phyloP scores from a whole-genome alignment of 1,284 basidiomycete species.

The Cutaneotrichosporon sp. region DNA sequence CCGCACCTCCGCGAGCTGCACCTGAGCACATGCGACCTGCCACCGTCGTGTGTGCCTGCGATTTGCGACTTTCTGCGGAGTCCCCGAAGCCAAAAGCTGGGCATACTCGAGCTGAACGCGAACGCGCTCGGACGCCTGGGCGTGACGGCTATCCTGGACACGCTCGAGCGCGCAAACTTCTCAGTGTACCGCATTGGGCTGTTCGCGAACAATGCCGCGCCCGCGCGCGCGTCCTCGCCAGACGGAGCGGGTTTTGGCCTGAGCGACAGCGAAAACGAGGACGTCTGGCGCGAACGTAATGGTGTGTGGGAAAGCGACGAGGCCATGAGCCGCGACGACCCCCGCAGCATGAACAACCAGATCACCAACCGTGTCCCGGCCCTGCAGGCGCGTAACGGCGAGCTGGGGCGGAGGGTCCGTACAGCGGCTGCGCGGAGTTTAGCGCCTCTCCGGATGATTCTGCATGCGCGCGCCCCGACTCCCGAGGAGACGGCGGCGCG shows the following conservation, averaged over 20 bases:
- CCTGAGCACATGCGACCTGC: slow-evolving; percentile 35
- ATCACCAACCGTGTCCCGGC: slow-evolving; percentile 27
- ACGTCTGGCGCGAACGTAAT: slow-evolving; percentile 1
- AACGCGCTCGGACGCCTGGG: slow-evolving; percentile 32
- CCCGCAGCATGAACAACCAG: slow-evolving; percentile 15
- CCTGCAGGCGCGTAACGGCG: slow-evolving; percentile 34
- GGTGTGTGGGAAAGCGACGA: slow-evolving; percentile 11
- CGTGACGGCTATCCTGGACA: slow-evolving; percentile 32
- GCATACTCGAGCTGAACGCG: slow-evolving; percentile 36
- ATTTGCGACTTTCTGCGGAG: slow-evolving; percentile 25
- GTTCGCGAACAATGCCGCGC: slow-evolving; percentile 20
- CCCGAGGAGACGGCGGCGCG: slow-evolving; percentile 21
- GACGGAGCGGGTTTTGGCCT: background rate
- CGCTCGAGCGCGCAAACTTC: slow-evolving; percentile 31
- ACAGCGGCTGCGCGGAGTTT: slow-evolving; percentile 23
- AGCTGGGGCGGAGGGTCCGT: slow-evolving; percentile 28
- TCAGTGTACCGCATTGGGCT: slow-evolving; percentile 29
- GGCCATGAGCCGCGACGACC: slow-evolving; percentile 8
- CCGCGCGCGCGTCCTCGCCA: background rate
- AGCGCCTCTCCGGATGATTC: slow-evolving; percentile 32
- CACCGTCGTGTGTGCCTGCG: slow-evolving; percentile 6
- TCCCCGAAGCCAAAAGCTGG: slow-evolving; percentile 25
- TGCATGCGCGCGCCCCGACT: slow-evolving; percentile 25
- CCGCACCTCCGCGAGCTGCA: slow-evolving; percentile 31
- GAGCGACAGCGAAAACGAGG: slow-evolving; percentile 3